Conservation (phyloP, 805 yeast genomes). For the Lipomyces japonicus region DNA sequence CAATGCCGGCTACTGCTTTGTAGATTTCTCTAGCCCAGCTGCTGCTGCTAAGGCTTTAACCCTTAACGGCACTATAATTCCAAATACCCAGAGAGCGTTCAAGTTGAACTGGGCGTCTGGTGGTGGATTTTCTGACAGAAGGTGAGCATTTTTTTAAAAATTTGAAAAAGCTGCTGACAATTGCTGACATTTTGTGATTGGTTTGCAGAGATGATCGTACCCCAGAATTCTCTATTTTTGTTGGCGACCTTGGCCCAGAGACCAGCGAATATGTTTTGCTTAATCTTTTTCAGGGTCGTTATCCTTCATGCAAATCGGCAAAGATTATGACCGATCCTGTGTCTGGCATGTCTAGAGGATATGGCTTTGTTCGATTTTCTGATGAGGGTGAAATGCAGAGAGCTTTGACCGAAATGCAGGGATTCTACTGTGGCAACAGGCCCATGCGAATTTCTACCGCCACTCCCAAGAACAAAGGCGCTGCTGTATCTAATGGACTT, state of each 20-base stretch:
- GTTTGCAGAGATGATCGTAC: conserved; percentile 32
- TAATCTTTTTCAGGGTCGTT: conserved; percentile 63
- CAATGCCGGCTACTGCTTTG: conserved; percentile 76
- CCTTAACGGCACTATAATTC: conserved; percentile 66
- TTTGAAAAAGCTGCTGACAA: neutral
- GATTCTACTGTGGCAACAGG: conserved; percentile 63
- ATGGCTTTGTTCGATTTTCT: conserved; percentile 81
- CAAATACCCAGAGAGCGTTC: conserved; percentile 55
- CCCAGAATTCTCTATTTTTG: conserved; percentile 67
- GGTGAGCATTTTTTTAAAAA: neutral
- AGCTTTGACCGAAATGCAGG: conserved; percentile 79
- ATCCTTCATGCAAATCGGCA: conserved; percentile 69
- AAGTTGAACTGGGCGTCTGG: conserved; percentile 82
- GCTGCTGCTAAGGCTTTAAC: conserved; percentile 60
- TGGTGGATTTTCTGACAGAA: conserved; percentile 37
- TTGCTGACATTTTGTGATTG: neutral
- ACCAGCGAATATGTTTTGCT: conserved; percentile 63
- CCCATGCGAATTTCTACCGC: conserved; percentile 76
- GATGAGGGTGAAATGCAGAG: conserved; percentile 63
- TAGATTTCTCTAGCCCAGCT: conserved; percentile 60
- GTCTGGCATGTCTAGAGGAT: conserved; percentile 73
- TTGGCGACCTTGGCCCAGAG: conserved; percentile 77
- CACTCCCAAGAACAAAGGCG: conserved; percentile 46
- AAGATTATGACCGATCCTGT: conserved; percentile 72
- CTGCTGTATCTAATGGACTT: conserved; percentile 32